Percentiles rank a stretch among this genome's conserved stretches.
Evolutionary conservation across 768 basidiomycete genomes (phyloP).

Genomic region (Suillus subaureus): DNA sequence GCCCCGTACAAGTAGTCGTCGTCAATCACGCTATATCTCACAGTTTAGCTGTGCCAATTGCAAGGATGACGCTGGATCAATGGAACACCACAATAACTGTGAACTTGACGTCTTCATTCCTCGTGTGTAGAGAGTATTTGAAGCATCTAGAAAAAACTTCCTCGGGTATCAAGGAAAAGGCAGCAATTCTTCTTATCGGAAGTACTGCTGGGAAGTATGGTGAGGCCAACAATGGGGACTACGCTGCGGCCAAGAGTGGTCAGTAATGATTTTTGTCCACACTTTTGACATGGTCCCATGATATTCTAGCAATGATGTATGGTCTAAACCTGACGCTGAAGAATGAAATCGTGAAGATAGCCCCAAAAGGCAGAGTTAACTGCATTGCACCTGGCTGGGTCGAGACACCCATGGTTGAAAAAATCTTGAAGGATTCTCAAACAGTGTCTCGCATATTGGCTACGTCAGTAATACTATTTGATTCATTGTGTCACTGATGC

Average conservation of each 20-base stretch:
- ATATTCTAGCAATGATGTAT: slow-evolving; percentile 63
- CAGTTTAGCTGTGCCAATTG: slow-evolving; percentile 47
- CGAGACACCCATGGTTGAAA: slow-evolving; percentile 62
- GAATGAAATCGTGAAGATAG: slow-evolving; percentile 81
- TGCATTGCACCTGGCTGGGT: slow-evolving; percentile 71
- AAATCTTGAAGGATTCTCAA: slow-evolving; percentile 54
- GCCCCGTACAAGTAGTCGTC: slow-evolving; percentile 56
- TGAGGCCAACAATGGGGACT: slow-evolving; percentile 68
- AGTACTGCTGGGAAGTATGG: slow-evolving; percentile 76
- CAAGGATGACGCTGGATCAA: slow-evolving; percentile 58
- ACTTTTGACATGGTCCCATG: not conserved
- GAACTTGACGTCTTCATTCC: slow-evolving; percentile 69
- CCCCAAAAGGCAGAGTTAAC: slow-evolving; percentile 72
- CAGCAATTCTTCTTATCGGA: slow-evolving; percentile 66
- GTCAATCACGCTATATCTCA: slow-evolving; percentile 66
- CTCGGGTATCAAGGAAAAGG: slow-evolving; percentile 51
- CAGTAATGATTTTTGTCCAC: not conserved
- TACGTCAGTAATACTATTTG: slow-evolving; percentile 48
- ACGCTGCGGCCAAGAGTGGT: slow-evolving; percentile 72
- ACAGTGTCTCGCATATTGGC: slow-evolving; percentile 63
- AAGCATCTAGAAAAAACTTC: slow-evolving; percentile 41
- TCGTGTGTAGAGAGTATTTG: slow-evolving; percentile 67
- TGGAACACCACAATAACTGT: slow-evolving; percentile 64
- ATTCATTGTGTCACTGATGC: not conserved
- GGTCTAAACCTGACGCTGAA: slow-evolving; percentile 69